Conservation (phyloP, 208 protist species). For the Acanthamoeba comandoni region DNA sequence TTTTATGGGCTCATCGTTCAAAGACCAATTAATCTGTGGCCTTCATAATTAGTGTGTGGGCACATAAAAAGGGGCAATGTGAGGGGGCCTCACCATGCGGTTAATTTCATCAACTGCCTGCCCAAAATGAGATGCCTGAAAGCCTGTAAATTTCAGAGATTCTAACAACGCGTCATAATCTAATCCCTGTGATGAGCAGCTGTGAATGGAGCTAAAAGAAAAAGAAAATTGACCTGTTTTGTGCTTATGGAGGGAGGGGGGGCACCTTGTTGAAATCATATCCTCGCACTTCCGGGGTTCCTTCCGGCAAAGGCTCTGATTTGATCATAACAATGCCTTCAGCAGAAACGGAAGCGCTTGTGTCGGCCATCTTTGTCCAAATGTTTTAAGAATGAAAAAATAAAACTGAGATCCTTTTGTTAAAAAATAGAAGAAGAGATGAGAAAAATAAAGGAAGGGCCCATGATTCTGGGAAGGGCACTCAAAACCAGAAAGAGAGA, state of each 20-base stretch:
- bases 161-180: conserved; percentile 25
- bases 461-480: neutral
- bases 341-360: neutral
- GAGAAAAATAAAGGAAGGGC: neutral
- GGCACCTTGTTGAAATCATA: conserved; percentile 41
- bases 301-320: conserved; percentile 11
- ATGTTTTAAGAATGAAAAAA: neutral
- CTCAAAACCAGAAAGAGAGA: neutral
- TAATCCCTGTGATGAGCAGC: neutral
- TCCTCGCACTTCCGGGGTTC: conserved; percentile 17
- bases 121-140: conserved; percentile 91
- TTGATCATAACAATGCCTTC: neutral
- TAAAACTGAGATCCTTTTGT: neutral
- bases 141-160: conserved; percentile 88
- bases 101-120: conserved; percentile 90
- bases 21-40: conserved; percentile 30
- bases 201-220: no score
- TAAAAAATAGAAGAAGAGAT: neutral
- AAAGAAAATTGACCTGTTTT: no score
- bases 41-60: neutral
- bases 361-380: no score
- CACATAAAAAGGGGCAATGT: neutral
- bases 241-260: neutral
- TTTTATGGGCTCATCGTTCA: conserved; percentile 31
- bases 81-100: conserved; percentile 87